A percentile compares a stretch with the other conserved stretches of the same genome.
Evolutionary conservation across 352 stramenopile genomes (phyloP).

Genomic region (Saprolegnia diclina): DNA sequence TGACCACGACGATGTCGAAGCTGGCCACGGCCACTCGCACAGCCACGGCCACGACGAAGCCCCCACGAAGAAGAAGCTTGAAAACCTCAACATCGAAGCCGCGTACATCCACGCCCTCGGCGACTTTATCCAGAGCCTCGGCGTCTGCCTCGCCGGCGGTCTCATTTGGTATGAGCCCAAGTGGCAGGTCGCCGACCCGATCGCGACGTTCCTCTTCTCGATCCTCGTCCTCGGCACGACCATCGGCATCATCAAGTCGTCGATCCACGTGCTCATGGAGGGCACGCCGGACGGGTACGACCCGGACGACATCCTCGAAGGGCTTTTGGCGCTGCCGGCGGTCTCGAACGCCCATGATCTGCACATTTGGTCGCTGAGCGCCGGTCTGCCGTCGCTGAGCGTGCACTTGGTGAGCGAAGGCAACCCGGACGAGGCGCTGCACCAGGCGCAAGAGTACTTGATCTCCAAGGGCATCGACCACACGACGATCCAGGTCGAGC

Average conservation of each 20-base stretch:
- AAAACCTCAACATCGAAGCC: constrained; percentile 94
- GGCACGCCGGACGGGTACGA: constrained; percentile 90
- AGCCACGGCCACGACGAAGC: constrained; percentile 30
- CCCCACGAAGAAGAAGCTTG: constrained; percentile 40
- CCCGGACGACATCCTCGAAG: constrained; percentile 76
- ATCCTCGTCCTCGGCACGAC: constrained; percentile 92
- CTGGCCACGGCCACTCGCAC: constrained; percentile 44
- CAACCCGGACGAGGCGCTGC: constrained; percentile 55
- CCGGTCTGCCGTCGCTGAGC: constrained; percentile 84
- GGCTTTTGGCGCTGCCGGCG: constrained; percentile 62
- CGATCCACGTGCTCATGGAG: constrained; percentile 94
- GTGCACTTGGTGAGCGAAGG: constrained; percentile 83
- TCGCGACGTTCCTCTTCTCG: constrained; percentile 97
- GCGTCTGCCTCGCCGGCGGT: constrained; percentile 92
- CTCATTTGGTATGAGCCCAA: constrained; percentile 96
- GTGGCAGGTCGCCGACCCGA: constrained; percentile 96
- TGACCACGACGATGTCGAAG: constrained; percentile 93
- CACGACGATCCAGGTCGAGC: constrained; percentile 86
- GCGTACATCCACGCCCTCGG: constrained; percentile 97
- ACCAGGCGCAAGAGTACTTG: constrained; percentile 65
- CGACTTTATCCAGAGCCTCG: constrained; percentile 95
- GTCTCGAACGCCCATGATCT: constrained; percentile 95
- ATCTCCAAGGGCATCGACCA: constrained; percentile 76
- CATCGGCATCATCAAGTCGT: constrained; percentile 85
- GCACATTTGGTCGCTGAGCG: constrained; percentile 97